Base-by-base conservation (phyloP, 1,139 yeast species). In the Blastobotrys raffinosifermentans region DNA sequence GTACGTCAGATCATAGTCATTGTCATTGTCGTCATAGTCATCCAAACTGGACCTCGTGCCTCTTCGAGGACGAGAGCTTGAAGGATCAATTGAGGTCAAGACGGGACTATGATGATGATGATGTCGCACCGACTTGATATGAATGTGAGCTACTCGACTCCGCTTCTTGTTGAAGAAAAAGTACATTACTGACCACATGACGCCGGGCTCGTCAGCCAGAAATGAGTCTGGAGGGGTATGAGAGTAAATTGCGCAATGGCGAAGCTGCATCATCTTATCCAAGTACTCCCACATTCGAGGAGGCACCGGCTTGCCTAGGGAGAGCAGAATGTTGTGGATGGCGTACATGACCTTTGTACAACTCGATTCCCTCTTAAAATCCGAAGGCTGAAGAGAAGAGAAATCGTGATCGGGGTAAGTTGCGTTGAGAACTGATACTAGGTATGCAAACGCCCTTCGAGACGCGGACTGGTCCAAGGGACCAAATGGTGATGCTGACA, bases 321-420 rank as follows among this genome's bases (percentile, higher is more conserved):
- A 83, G 31, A 81, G 71, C 53, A 91, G 70, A 5, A 89, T 69
- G 52, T 86, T 85, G 57, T 87, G 87, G 53, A 91, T 81, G 37
- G 79, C 75, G 36, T 80, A 73, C 33, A 85, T 74, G 39, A 89
- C 73, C 25, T 74, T 73, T 37, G 68, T 63, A 8, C 72, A 53
- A 25, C 70, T 64, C 5, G 66, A 54, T 30, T 73, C 77, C 64
- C 64, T 77, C 51, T 65, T 67, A 64, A 91, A 94, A 48, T 86
- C 87, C 14, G 80, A 75, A 1, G 98, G 98, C 55, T 86, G 89
- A 43, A 91, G 72, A 23, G 80, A 74, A 10, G 94, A 75, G 53
- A 89, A 91, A 56, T 91, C 98, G 55, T 91, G 95, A 58, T 91
- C 98, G 0, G 98, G 97, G 56, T 85, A 91, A 1, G 94, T 80